These are phyloP conservation scores for Megacollybia platyphylla DNA, from an alignment of 1,284 basidiomycete genomes.

Conservation along the genomic window DNA sequence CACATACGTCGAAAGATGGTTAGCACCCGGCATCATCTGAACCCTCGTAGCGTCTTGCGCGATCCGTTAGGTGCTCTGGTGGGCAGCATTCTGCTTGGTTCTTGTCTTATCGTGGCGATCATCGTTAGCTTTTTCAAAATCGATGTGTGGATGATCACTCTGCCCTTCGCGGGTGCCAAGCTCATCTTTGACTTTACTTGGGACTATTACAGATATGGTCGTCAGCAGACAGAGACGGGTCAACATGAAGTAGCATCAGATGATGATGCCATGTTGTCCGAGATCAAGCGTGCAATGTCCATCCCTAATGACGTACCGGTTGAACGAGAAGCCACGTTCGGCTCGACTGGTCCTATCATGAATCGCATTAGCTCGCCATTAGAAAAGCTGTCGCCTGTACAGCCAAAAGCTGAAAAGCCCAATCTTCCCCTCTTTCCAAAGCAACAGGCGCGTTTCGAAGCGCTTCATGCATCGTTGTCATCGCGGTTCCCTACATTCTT, in stretches of 20 bases:
- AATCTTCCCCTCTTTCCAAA: constrained; percentile 5
- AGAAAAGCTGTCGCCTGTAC: neutral
- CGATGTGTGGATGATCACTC: constrained; percentile 73
- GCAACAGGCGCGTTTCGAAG: constrained; percentile 11
- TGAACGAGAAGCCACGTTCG: constrained; percentile 8
- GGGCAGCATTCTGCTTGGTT: constrained; percentile 34
- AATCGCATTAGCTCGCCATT: neutral
- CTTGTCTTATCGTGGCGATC: constrained; percentile 36
- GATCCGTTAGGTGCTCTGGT: constrained; percentile 39
- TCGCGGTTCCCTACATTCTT: constrained; percentile 64
- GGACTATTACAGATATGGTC: constrained; percentile 37
- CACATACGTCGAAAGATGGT: constrained; percentile 39
- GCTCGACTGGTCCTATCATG: constrained; percentile 8
- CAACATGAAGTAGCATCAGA: constrained; percentile 9
- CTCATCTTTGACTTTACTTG: constrained; percentile 52
- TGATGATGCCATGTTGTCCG: constrained; percentile 11
- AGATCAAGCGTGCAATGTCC: constrained; percentile 15
- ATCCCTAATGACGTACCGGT: constrained; percentile 7
- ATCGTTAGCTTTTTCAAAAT: constrained; percentile 45
- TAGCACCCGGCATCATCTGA: constrained; percentile 17
- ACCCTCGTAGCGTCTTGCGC: constrained; percentile 32
- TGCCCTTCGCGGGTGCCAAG: constrained; percentile 77
- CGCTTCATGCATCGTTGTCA: constrained; percentile 14
- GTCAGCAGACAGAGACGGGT: constrained; percentile 6
- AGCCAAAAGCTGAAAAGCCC: neutral